Evolutionary conservation across 2,329 filamentous ascomycete genomes (phyloP), one percentile per base, ranked within the genome.

Genomic region (Graphium sp.): DNA sequence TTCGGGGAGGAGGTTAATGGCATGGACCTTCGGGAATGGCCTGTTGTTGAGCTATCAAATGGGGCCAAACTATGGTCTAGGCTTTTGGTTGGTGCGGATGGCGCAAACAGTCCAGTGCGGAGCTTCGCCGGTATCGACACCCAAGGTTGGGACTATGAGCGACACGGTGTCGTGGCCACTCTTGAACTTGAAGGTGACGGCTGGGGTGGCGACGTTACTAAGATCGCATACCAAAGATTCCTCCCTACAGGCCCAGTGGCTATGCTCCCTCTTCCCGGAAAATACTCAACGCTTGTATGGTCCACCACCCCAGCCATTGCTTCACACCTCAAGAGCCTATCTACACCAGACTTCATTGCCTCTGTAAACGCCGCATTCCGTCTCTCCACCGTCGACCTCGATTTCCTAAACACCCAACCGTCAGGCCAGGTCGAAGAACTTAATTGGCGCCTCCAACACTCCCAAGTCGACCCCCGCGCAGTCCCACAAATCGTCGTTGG

Each of bases 321-420:
- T 1, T 64, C 78, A 1, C 62, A 76, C 31, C 62, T 98, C 22
- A 94, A 92, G 57, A 67, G 66, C 21, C 62, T 98, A 5, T 57
- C 73, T 0, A 50, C 73, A 0, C 56, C 60, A 27, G 79, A 92
- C 45, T 91, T 98, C 44, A 56, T 75, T 11, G 75, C 83, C 18
- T 77, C 87, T 65, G 80, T 98, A 39, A 95, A 98, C 46, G 84
- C 87, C 1, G 89, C 83, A 1, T 94, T 98, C 58, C 73, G 84
- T 9, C 64, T 98, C 12, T 66, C 66, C 33, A 65, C 77, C 11
- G 70, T 78, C 2, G 89, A 98, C 48, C 57, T 98, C 5, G 66
- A 68, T 22, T 95, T 81, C 52, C 73, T 95, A 61, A 77, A 92
- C 51, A 72, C 65, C 1, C 60, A 66, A 39, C 34, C 49, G 26